These are phyloP conservation scores for Silene uniflora DNA, from an alignment of 148 eudicot species.

Conservation along the genomic window DNA sequence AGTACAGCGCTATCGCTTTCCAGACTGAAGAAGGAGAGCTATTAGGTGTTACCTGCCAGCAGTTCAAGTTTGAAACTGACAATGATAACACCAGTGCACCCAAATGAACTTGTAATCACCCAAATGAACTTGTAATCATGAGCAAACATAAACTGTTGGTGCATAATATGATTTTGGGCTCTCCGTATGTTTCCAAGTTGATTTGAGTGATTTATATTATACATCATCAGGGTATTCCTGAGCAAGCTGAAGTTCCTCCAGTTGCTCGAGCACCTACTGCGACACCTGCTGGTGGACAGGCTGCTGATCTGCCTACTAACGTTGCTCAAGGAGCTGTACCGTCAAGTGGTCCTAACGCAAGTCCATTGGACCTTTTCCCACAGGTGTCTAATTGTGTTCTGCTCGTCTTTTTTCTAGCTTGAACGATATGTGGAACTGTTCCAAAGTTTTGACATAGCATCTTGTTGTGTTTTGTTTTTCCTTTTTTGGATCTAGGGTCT, in stretches of 20 bases:
- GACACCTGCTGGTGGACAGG: conserved; percentile 38
- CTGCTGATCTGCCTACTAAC: conserved; percentile 46
- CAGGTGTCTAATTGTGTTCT: conserved; percentile 42
- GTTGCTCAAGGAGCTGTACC: conserved; percentile 57
- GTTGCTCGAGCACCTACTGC: conserved; percentile 42
- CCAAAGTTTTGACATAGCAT: neutral
- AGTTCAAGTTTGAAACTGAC: too few species aligned
- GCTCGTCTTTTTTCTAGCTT: neutral
- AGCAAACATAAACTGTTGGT: too few species aligned
- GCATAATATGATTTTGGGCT: neutral
- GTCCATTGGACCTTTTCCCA: conserved; percentile 82
- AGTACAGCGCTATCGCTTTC: too few species aligned
- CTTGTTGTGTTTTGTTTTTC: neutral
- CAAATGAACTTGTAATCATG: too few species aligned
- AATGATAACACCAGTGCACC: too few species aligned
- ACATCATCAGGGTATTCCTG: conserved; percentile 72
- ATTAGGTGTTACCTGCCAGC: too few species aligned
- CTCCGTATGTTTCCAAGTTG: neutral
- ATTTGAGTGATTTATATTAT: conserved; percentile 2
- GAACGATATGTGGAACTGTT: neutral
- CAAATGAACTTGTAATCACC: too few species aligned
- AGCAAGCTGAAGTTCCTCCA: conserved; percentile 65
- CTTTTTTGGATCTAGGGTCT: conserved; percentile 48
- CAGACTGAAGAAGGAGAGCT: too few species aligned
- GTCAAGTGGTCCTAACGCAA: conserved; percentile 73